Conservation (phyloP, 2,329 filamentous ascomycete species). For the Chaetomium olivaceum region DNA sequence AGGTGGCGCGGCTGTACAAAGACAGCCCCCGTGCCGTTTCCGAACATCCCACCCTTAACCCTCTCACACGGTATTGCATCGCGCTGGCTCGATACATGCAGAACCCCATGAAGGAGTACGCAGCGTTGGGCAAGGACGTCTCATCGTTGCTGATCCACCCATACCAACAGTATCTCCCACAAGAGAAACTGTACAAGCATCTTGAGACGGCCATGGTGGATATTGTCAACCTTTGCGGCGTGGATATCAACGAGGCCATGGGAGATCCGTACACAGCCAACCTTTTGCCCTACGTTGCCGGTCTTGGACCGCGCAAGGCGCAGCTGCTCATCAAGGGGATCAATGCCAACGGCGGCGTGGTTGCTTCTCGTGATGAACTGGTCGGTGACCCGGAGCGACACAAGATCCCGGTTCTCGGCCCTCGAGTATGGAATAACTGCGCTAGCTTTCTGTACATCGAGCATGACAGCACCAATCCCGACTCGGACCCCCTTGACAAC, state of each 20-base stretch:
- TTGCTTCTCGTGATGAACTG: constrained; percentile 82
- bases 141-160: constrained; percentile 84
- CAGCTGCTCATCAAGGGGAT: constrained; percentile 84
- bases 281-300: constrained; percentile 85
- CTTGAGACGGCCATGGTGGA: constrained; percentile 97
- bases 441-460: constrained; percentile 92
- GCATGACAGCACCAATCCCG: constrained; percentile 77
- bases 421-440: constrained; percentile 93
- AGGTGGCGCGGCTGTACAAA: constrained; percentile 95
- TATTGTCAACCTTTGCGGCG: constrained; percentile 94
- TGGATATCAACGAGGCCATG: constrained; percentile 92
- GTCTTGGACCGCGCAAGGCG: constrained; percentile 89
- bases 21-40: constrained; percentile 75
- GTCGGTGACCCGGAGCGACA: constrained; percentile 83
- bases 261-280: constrained; percentile 79
- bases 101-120: constrained; percentile 95
- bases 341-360: constrained; percentile 83
- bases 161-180: constrained; percentile 82
- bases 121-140: constrained; percentile 84
- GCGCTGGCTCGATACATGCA: constrained; percentile 89
- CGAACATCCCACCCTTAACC: constrained; percentile 78
- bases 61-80: constrained; percentile 85
- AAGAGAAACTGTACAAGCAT: constrained; percentile 82
- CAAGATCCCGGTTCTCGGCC: constrained; percentile 76
- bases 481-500: constrained; percentile 91